Evolutionary conservation across 78 protist genomes (phyloP).

Genomic region (Protostelium mycophagum): DNA sequence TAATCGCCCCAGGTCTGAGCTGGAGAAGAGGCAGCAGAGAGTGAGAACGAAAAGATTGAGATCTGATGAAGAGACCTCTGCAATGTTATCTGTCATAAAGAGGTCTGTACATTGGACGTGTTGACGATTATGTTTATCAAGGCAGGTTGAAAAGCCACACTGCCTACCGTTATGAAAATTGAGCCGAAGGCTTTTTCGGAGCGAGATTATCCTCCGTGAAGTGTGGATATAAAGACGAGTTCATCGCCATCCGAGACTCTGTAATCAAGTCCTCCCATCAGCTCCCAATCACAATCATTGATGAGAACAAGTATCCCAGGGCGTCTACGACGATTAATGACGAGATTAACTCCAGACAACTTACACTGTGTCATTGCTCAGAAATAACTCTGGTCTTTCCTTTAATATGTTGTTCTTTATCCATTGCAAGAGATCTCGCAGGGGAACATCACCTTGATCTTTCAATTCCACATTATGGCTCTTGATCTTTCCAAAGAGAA

Average conservation of each 20-base stretch:
- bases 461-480: constrained; percentile 15
- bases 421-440: constrained; percentile 32
- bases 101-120: not conserved
- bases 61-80: not conserved
- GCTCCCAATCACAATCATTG: constrained; percentile 82
- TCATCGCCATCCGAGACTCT: constrained; percentile 56
- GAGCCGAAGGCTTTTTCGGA: not conserved
- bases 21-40: not conserved
- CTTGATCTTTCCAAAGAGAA: constrained; percentile 52
- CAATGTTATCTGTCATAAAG: not conserved
- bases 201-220: constrained; percentile 79
- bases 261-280: constrained; percentile 56
- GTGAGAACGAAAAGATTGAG: not conserved
- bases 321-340: constrained; percentile 27
- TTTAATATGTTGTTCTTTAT: constrained; percentile 32
- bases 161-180: too few species aligned
- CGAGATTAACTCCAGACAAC: not conserved
- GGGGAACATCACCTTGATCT: constrained; percentile 9
- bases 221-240: constrained; percentile 73
- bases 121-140: not conserved
- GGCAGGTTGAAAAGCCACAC: not conserved
- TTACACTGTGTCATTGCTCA: constrained; percentile 54
- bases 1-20: not conserved
- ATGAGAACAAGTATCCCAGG: constrained; percentile 83
- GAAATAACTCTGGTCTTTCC: constrained; percentile 73